Conservation (phyloP, 1,284 basidiomycete species). For the Tilletia indica region DNA sequence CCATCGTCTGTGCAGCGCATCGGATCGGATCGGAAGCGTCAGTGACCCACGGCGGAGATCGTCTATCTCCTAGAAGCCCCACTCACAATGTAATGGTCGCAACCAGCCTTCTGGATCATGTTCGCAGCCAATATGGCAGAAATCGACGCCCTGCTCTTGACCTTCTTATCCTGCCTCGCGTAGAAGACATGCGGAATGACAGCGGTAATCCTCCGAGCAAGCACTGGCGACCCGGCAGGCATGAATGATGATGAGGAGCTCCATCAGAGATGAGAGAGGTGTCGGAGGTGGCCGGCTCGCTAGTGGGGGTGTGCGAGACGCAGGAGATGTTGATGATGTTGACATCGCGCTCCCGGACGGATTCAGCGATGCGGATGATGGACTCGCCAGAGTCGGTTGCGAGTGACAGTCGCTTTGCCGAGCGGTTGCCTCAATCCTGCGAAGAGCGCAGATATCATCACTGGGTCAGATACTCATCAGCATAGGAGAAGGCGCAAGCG, state of each 20-base stretch:
- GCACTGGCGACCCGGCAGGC: conserved; percentile 82
- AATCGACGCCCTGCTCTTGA: conserved; percentile 97
- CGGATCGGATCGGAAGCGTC: conserved; percentile 60
- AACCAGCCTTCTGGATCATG: conserved; percentile 95
- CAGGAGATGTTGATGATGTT: conserved; percentile 97
- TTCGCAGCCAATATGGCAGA: conserved; percentile 98
- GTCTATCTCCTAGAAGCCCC: neutral
- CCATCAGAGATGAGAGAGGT: conserved; percentile 89
- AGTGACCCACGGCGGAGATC: too few relatives aligned
- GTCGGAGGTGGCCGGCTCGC: conserved; percentile 36
- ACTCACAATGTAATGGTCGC: conserved; percentile 96
- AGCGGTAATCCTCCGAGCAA: conserved; percentile 84
- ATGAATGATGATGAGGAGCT: conserved; percentile 99
- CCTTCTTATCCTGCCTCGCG: conserved; percentile 87
- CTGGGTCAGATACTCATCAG: neutral
- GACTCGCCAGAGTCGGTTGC: conserved; percentile 88
- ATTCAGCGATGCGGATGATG: conserved; percentile 86
- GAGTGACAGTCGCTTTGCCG: conserved; percentile 68
- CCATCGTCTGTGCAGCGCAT: conserved; percentile 57
- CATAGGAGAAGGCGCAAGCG: too few relatives aligned
- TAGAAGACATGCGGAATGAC: conserved; percentile 62
- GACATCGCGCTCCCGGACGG: conserved; percentile 95
- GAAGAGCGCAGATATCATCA: neutral
- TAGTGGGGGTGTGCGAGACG: conserved; percentile 61
- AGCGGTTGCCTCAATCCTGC: conserved; percentile 49